Percentiles rank a stretch among this genome's conserved stretches.
Evolutionary conservation across 441 rosid species (phyloP).

Genomic region (Hypseocharis bilobata): DNA sequence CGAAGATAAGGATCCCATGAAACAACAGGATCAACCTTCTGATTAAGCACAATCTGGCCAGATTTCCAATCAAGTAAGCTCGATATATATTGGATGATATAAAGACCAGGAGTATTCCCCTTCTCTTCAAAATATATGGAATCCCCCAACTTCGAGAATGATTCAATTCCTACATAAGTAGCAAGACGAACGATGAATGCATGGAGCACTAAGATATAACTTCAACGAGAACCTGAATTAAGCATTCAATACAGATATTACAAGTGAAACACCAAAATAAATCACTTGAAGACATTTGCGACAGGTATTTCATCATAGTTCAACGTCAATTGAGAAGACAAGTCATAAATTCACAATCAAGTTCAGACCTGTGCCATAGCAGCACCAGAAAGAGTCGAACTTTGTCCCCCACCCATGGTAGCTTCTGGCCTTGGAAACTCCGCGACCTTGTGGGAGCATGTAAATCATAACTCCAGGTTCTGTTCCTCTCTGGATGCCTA

Average conservation of each 20-base stretch:
- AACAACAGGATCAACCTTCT: conserved; percentile 57
- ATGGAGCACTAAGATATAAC: not conserved
- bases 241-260: not conserved
- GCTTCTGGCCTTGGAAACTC: conserved; percentile 63
- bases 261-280: not conserved
- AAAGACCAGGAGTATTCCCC: conserved; percentile 57
- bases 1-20: conserved; percentile 62
- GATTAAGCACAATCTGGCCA: conserved; percentile 44
- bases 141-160: conserved; percentile 91
- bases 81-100: conserved; percentile 68
- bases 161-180: conserved; percentile 53
- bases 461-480: conserved; percentile 90
- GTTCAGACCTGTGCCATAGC: conserved; percentile 78
- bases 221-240: not conserved
- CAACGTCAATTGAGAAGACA: not conserved
- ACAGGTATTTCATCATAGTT: too few relatives aligned
- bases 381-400: conserved; percentile 76
- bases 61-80: conserved; percentile 70
- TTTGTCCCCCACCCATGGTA: conserved; percentile 80
- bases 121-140: conserved; percentile 83
- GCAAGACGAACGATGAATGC: not conserved
- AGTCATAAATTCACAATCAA: not conserved
- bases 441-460: conserved; percentile 76
- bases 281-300: too few relatives aligned
- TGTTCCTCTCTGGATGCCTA: conserved; percentile 76